Base-by-base conservation (phyloP, 306 rosid genomes). In the Astragalus glycyphyllos region DNA sequence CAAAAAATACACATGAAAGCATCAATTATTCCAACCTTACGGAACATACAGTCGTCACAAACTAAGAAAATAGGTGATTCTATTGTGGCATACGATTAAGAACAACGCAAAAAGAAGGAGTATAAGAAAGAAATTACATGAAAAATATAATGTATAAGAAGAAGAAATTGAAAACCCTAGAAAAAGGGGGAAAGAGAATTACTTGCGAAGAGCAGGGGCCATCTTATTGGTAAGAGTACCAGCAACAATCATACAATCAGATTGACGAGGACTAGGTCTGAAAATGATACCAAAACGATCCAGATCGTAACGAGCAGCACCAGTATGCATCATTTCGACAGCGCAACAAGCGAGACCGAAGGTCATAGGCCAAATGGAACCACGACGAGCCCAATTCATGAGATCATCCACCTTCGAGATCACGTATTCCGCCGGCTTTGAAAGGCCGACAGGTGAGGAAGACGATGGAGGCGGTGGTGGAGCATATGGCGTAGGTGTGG, bases 121-220 rank as follows among this genome's bases (percentile, higher is more conserved):
- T 0, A 9, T 5, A 2, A 1, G 8, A 40, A 54, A 64, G n/a
- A 5, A 32, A 66, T 8, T 5, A 17, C 11, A 41, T 11, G 6
- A 0, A 41, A 42, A 23, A n/a, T 3, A n/a, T 1, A 55, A 11
- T 0, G 55, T 8, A 8, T 31, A 68, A 47, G 32, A 16, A 37
- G 14, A 40, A 12, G 20, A 56, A 38, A 1, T 29, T 8, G 35
- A 66, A 65, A 67, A 67, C 80, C 74, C 74, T 75, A 75, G 51
- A 57, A 75, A 65, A 35, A 7, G 49, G 58, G 31, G 11, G 40
- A 4, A 35, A 46, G 48, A 62, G 23, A 16, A 2, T 11, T 75
- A 95, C 99, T 79, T 95, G 87, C 99, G 99, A 75, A 95, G 97
- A 23, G 99, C 97, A 0, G 99, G 99, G 11, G 97, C 99, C 99